A percentile compares a stretch with the other conserved stretches of the same genome.
Conservation (phyloP, 2,329 filamentous ascomycete species). For the Aspergillus clavatus region DNA sequence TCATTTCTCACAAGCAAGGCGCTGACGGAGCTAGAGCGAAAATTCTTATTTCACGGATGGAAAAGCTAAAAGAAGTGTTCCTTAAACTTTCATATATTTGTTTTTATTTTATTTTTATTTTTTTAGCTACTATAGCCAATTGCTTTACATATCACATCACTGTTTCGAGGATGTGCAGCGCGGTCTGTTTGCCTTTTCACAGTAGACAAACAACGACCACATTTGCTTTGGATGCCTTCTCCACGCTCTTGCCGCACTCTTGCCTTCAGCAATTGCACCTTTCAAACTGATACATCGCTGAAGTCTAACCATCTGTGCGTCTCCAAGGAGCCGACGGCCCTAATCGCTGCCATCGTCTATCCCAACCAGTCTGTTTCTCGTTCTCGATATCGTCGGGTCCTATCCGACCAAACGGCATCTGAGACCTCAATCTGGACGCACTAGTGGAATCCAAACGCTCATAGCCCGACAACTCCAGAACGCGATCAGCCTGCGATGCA, state of each 20-base stretch:
- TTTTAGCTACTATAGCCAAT: not conserved
- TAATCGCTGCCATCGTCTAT: constrained; percentile 34
- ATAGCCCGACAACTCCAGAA: constrained; percentile 41
- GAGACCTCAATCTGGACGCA: constrained; percentile 32
- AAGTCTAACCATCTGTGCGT: constrained; percentile 14
- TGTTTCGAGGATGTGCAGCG: too few relatives aligned
- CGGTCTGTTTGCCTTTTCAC: too few relatives aligned
- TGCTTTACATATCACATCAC: too few relatives aligned
- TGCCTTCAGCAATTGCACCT: too few relatives aligned
- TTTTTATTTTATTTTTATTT: not conserved
- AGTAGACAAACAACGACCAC: too few relatives aligned
- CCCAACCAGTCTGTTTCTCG: constrained; percentile 32
- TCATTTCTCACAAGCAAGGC: constrained; percentile 25
- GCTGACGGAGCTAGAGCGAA: constrained; percentile 24
- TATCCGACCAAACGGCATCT: constrained; percentile 27
- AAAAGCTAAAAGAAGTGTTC: not conserved
- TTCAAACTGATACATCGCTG: too few relatives aligned
- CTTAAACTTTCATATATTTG: not conserved
- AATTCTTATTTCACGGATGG: constrained; percentile 1
- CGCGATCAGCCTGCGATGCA: constrained; percentile 6
- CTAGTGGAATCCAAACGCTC: constrained; percentile 36
- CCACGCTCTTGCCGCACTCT: too few relatives aligned
- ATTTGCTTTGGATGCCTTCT: too few relatives aligned
- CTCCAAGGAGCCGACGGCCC: constrained; percentile 29
- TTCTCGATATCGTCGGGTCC: constrained; percentile 15